Conservation (phyloP, 164 flowering plant species). For the Vitis cinerea region DNA sequence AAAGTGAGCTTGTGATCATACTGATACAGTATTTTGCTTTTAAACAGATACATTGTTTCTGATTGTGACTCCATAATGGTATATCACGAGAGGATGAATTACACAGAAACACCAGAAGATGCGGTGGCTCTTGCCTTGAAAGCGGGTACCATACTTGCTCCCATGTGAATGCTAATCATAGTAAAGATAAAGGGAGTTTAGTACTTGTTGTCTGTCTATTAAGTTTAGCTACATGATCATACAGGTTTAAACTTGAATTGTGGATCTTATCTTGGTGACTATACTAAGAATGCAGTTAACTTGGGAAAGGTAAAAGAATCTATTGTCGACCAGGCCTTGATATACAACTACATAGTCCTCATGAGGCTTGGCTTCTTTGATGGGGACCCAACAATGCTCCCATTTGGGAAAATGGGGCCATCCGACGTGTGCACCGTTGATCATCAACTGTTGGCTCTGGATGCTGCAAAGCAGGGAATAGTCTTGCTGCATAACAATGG, state of each 20-base stretch:
- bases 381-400: slow-evolving; percentile 43
- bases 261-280: slow-evolving; percentile 40
- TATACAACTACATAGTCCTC: slow-evolving; percentile 46
- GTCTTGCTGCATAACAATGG: slow-evolving; percentile 55
- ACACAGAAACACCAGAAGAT: slow-evolving; percentile 63
- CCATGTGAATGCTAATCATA: no score
- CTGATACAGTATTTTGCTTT: not conserved
- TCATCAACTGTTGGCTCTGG: slow-evolving; percentile 47
- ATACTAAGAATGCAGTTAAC: slow-evolving; percentile 48
- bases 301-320: slow-evolving; percentile 41
- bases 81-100: slow-evolving; percentile 27
- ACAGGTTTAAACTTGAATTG: slow-evolving; percentile 73
- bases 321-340: slow-evolving; percentile 46
- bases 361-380: slow-evolving; percentile 82
- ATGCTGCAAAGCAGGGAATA: slow-evolving; percentile 76
- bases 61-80: slow-evolving; percentile 71
- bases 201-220: not conserved
- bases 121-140: slow-evolving; percentile 60
- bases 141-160: slow-evolving; percentile 39
- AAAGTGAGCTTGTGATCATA: no score
- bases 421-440: slow-evolving; percentile 45
- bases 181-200: no score
- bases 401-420: slow-evolving; percentile 61
- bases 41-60: slow-evolving; percentile 65
- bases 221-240: not conserved